Evolutionary conservation across 2,329 filamentous ascomycete genomes (phyloP).

Genomic region (Diaporthe amygdali): DNA sequence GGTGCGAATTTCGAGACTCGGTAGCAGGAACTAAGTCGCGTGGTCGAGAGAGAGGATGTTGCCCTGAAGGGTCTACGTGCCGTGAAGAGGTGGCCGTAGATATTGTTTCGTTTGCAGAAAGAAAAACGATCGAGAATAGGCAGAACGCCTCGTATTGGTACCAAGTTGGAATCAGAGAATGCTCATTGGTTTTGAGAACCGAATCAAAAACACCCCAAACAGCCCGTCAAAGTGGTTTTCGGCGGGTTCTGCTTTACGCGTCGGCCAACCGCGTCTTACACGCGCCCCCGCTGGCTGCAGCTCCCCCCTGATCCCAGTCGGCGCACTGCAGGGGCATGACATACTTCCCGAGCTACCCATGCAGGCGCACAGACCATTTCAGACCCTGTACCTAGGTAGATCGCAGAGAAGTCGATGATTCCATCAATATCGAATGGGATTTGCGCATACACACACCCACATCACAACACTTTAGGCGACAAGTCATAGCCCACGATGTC

Average conservation of each 20-base stretch:
- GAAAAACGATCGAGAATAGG: neutral
- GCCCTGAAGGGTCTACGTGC: neutral
- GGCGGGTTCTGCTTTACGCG: conserved; percentile 24
- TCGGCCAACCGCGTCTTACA: conserved; percentile 24
- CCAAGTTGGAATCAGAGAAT: conserved; percentile 3
- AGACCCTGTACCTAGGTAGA: conserved; percentile 1
- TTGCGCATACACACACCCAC: neutral
- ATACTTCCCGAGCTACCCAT: conserved; percentile 11
- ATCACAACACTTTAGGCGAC: neutral
- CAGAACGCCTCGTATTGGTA: conserved; percentile 7
- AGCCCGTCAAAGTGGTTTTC: conserved; percentile 17
- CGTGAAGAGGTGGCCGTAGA: neutral
- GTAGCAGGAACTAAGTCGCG: neutral
- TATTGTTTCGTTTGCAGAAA: neutral
- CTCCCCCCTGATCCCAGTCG: neutral
- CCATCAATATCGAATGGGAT: neutral
- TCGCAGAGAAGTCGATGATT: neutral
- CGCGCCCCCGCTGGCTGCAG: conserved; percentile 17
- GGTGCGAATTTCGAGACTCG: neutral
- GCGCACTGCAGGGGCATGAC: neutral
- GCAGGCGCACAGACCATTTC: conserved; percentile 22
- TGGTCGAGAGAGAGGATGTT: neutral
- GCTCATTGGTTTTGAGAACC: conserved; percentile 5
- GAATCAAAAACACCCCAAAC: conserved; percentile 7
- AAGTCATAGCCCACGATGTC: conserved; percentile 11